Evolutionary conservation across 352 stramenopile species (phyloP).

Genomic region (Globisporangium iwayamae): DNA sequence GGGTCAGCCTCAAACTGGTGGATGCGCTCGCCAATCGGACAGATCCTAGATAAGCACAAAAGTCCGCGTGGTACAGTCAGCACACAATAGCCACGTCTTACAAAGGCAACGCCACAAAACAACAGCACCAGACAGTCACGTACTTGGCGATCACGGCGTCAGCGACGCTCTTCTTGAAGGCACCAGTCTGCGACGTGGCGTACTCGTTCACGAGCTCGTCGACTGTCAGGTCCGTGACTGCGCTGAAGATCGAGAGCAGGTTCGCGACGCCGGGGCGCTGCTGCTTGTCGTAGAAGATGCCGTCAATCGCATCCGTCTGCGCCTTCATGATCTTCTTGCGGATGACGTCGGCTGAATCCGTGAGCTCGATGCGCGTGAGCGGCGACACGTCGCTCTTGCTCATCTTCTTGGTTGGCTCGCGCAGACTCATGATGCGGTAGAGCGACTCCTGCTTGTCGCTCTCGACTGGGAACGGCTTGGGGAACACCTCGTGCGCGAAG

Average conservation of each 20-base stretch:
- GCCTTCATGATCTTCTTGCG: slow-evolving; percentile 87
- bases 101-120: slow-evolving; percentile 11
- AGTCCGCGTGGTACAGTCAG: background rate
- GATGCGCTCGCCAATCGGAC: slow-evolving; percentile 94
- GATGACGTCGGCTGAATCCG: slow-evolving; percentile 64
- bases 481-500: slow-evolving; percentile 77
- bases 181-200: slow-evolving; percentile 60
- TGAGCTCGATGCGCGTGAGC: slow-evolving; percentile 93
- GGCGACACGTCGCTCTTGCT: slow-evolving; percentile 95
- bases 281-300: slow-evolving; percentile 87
- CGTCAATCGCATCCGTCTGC: slow-evolving; percentile 84
- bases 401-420: slow-evolving; percentile 97
- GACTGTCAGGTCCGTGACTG: slow-evolving; percentile 66
- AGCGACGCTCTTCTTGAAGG: slow-evolving; percentile 95
- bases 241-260: slow-evolving; percentile 90
- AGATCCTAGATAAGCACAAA: slow-evolving; percentile 47
- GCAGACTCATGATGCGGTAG: slow-evolving; percentile 97
- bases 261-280: slow-evolving; percentile 94
- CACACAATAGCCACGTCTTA: background rate
- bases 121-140: slow-evolving; percentile 15
- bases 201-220: slow-evolving; percentile 74
- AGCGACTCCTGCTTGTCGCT: slow-evolving; percentile 44
- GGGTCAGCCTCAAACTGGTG: slow-evolving; percentile 89
- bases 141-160: slow-evolving; percentile 94
- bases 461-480: slow-evolving; percentile 49